phyloP scores from a whole-genome alignment of 202 grass and related monocot species.

The Panicum virgatum region DNA sequence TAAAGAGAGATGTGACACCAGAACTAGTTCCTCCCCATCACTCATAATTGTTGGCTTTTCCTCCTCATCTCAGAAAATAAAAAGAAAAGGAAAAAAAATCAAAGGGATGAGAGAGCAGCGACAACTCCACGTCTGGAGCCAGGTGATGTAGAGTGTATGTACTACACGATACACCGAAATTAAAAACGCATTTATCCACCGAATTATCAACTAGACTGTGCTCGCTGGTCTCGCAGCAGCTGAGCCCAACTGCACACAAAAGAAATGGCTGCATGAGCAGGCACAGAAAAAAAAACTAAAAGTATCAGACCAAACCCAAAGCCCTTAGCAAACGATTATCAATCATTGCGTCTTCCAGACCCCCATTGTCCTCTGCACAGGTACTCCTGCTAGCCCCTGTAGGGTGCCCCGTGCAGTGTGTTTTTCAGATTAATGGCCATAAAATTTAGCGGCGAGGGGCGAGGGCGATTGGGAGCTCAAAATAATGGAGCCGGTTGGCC shows the following conservation, averaged over 20 bases:
- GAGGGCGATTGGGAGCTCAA: conserved; percentile 58
- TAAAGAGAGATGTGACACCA: conserved; percentile 41
- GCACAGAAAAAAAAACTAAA: conserved; percentile 26
- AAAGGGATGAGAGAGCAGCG: conserved; percentile 16
- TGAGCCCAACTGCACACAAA: conserved; percentile 52
- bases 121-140: conserved; percentile 42
- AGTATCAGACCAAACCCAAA: conserved; percentile 38
- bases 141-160: conserved; percentile 49
- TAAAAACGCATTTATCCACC: conserved; percentile 30
- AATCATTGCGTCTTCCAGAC: conserved; percentile 33
- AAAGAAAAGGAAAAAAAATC: not conserved
- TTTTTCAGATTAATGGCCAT: conserved; percentile 28
- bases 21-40: conserved; percentile 39
- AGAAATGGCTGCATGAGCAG: conserved; percentile 40
- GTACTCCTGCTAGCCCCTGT: conserved; percentile 10
- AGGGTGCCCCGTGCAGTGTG: conserved; percentile 18
- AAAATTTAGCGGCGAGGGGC: conserved; percentile 45
- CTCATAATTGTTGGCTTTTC: conserved; percentile 34
- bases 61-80: not conserved
- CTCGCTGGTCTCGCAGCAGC: conserved; percentile 40
- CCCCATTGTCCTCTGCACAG: conserved; percentile 37
- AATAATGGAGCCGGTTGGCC: conserved; percentile 71
- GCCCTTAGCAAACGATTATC: conserved; percentile 28
- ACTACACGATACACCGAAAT: conserved; percentile 26
- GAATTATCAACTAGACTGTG: conserved; percentile 46